Evolutionary conservation across 1,284 basidiomycete genomes (phyloP).

Genomic region (Schizopora paradoxa): DNA sequence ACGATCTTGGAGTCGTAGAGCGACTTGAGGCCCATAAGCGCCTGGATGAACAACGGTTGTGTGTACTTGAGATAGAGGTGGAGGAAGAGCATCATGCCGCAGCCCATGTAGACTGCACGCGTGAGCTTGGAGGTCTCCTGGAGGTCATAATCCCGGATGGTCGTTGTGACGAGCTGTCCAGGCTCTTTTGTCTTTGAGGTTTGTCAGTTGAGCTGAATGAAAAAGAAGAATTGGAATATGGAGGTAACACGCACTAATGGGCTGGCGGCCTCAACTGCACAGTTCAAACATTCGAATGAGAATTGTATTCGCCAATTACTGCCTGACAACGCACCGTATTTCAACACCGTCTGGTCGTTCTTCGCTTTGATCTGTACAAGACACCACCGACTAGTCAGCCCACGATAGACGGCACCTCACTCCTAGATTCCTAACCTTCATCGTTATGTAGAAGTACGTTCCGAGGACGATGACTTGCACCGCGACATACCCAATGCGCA

Average conservation of each 20-base stretch:
- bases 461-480: slow-evolving; percentile 69
- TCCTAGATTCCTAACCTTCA: slow-evolving; percentile 13
- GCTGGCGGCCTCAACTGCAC: slow-evolving; percentile 51
- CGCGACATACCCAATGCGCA: slow-evolving; percentile 78
- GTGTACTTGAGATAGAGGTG: slow-evolving; percentile 88
- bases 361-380: slow-evolving; percentile 75
- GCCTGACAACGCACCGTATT: slow-evolving; percentile 65
- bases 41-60: slow-evolving; percentile 89
- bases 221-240: background rate
- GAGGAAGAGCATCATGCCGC: slow-evolving; percentile 87
- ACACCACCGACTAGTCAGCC: background rate
- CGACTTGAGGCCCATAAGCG: slow-evolving; percentile 84
- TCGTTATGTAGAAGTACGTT: slow-evolving; percentile 72
- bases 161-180: slow-evolving; percentile 85
- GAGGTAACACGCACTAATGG: slow-evolving; percentile 60
- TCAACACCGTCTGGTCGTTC: slow-evolving; percentile 94
- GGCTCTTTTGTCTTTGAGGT: slow-evolving; percentile 39
- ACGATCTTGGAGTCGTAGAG: slow-evolving; percentile 83
- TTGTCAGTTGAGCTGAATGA: background rate
- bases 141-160: slow-evolving; percentile 91
- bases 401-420: too few relatives aligned
- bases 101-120: slow-evolving; percentile 63
- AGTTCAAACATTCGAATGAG: slow-evolving; percentile 1
- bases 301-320: background rate
- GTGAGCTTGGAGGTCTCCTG: slow-evolving; percentile 84